phyloP scores from a whole-genome alignment of 305 asterid species.

The Solanum aculeatissimum region DNA sequence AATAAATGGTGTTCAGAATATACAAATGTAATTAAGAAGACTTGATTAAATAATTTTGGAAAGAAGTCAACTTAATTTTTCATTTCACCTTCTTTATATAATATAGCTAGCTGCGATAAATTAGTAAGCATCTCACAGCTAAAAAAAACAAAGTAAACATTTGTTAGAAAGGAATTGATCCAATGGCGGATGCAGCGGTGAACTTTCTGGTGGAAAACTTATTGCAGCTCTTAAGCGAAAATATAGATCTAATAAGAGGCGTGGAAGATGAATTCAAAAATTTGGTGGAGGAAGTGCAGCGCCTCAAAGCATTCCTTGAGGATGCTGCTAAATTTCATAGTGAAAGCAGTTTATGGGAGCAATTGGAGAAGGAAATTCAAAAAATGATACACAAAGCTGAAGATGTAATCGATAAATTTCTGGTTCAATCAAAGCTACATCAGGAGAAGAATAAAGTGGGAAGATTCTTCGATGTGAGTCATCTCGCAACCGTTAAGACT shows the following conservation, averaged over 20 bases:
- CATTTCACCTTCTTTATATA: too few relatives aligned
- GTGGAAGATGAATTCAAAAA: background rate
- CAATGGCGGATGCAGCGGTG: background rate
- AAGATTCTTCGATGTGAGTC: conserved; percentile 4
- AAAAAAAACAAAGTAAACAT: too few relatives aligned
- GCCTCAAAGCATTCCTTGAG: background rate
- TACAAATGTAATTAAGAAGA: too few relatives aligned
- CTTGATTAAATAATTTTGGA: too few relatives aligned
- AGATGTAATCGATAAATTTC: background rate
- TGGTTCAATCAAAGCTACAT: background rate
- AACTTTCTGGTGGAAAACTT: background rate
- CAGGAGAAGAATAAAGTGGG: conserved; percentile 6
- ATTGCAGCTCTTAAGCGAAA: background rate
- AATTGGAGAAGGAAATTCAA: conserved; percentile 8
- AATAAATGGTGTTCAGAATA: too few relatives aligned
- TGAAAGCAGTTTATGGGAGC: background rate
- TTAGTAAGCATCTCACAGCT: background rate
- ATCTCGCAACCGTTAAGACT: background rate
- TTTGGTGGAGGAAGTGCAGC: background rate
- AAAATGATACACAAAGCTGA: background rate
- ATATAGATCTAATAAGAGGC: background rate
- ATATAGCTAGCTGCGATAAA: background rate
- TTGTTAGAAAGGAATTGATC: too few relatives aligned
- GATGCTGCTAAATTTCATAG: background rate
- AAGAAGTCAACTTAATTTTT: too few relatives aligned